Percentiles rank a stretch among this genome's conserved stretches.
phyloP scores from a whole-genome alignment of 129 eudicot genomes.

The Erigeron canadensis region DNA sequence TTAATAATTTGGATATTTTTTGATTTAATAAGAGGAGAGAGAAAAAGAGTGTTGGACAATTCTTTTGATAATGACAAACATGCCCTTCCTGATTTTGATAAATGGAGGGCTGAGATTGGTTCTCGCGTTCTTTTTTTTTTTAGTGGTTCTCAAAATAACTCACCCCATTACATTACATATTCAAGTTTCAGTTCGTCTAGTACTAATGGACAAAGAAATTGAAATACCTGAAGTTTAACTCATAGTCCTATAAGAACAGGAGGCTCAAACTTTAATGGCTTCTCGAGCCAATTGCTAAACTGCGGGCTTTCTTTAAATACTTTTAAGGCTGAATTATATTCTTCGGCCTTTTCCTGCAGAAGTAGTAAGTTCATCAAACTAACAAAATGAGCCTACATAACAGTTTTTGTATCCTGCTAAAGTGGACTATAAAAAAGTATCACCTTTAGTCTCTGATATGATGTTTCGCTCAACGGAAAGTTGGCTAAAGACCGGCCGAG shows the following conservation, averaged over 20 bases:
- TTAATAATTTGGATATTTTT: no score
- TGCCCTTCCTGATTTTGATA: no score
- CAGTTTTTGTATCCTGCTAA: neutral
- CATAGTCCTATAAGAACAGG: constrained; percentile 44
- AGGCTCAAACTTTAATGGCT: constrained; percentile 64
- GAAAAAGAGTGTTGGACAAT: no score
- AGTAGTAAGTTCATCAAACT: constrained; percentile 12
- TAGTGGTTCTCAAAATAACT: no score
- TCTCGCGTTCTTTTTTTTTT: no score
- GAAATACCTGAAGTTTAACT: constrained; percentile 36
- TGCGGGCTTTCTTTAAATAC: constrained; percentile 64
- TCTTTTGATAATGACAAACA: no score
- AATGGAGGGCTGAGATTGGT: no score
- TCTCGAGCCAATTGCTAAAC: constrained; percentile 72
- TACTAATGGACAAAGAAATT: neutral
- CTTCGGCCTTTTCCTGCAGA: constrained; percentile 60
- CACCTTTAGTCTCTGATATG: constrained; percentile 75
- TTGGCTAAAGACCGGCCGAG: constrained; percentile 37
- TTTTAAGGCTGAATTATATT: constrained; percentile 57
- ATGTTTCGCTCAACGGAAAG: constrained; percentile 27
- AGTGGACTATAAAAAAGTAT: constrained; percentile 10
- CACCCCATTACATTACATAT: no score
- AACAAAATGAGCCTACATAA: constrained; percentile 11
- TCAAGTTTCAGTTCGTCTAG: no score
- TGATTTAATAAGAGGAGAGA: no score